A percentile compares a stretch with the other conserved stretches of the same genome.
Evolutionary conservation across 2,329 filamentous ascomycete species (phyloP).

Genomic region (Talaromyces sp.): DNA sequence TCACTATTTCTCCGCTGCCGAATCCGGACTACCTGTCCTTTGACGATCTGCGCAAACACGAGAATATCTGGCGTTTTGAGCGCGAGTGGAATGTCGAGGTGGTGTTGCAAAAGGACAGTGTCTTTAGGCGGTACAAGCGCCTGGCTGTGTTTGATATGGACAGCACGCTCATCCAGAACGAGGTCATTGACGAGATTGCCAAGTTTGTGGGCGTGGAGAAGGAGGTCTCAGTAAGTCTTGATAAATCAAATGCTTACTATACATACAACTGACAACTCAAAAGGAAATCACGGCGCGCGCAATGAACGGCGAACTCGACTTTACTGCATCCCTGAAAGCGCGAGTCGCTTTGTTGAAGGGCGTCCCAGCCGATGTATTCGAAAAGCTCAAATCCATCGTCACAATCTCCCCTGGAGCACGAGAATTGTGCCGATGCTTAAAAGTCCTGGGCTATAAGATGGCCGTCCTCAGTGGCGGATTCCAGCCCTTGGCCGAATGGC

Average conservation of each 20-base stretch:
- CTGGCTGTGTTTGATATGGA: slow-evolving; percentile 98
- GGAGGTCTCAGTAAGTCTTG: slow-evolving; percentile 58
- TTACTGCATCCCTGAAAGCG: slow-evolving; percentile 74
- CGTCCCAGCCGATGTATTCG: slow-evolving; percentile 71
- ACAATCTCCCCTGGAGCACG: slow-evolving; percentile 76
- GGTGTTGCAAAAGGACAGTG: slow-evolving; percentile 64
- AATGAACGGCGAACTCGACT: slow-evolving; percentile 95
- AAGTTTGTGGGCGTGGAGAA: slow-evolving; percentile 75
- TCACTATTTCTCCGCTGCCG: slow-evolving; percentile 46
- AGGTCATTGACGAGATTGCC: slow-evolving; percentile 94
- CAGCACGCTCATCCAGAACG: slow-evolving; percentile 91
- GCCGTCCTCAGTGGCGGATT: slow-evolving; percentile 93
- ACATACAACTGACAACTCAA: not conserved
- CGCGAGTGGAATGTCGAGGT: slow-evolving; percentile 85
- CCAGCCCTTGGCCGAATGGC: slow-evolving; percentile 79
- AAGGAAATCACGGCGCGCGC: slow-evolving; percentile 79
- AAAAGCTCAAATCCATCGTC: slow-evolving; percentile 67
- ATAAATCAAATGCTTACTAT: not conserved
- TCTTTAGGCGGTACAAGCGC: slow-evolving; percentile 73
- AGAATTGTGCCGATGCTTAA: slow-evolving; percentile 67
- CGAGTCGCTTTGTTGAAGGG: slow-evolving; percentile 76
- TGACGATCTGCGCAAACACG: slow-evolving; percentile 68
- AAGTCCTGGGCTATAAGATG: slow-evolving; percentile 73
- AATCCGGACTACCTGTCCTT: slow-evolving; percentile 48
- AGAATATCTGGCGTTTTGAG: slow-evolving; percentile 78